Evolutionary conservation across 352 stramenopile genomes (phyloP).

Genomic region (Globisporangium echinulatum): DNA sequence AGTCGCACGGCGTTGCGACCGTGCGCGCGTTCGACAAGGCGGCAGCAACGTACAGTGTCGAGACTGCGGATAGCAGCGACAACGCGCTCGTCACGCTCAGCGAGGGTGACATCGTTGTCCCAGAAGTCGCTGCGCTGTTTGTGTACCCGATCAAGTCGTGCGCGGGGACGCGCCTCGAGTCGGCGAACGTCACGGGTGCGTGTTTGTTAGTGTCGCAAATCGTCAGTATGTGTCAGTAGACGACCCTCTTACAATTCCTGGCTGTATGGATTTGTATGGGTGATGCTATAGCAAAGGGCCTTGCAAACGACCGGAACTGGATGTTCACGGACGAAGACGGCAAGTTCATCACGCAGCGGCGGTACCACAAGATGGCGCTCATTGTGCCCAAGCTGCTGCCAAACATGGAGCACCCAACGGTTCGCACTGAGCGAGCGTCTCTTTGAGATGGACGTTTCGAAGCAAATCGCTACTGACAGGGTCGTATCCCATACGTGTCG

Average conservation of each 20-base stretch:
- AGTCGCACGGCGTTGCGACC: slow-evolving; percentile 3
- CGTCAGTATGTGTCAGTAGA: not conserved
- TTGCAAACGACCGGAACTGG: slow-evolving; percentile 71
- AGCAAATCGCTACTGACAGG: not conserved
- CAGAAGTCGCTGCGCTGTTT: slow-evolving; percentile 38
- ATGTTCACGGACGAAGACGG: slow-evolving; percentile 62
- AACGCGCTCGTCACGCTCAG: slow-evolving; percentile 10
- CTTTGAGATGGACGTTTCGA: too few species aligned
- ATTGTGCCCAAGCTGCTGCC: slow-evolving; percentile 51
- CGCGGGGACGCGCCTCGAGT: slow-evolving; percentile 41
- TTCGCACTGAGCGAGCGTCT: slow-evolving; percentile 1
- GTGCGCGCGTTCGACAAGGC: slow-evolving; percentile 22
- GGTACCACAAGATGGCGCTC: slow-evolving; percentile 57
- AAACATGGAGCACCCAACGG: slow-evolving; percentile 33
- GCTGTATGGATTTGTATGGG: not conserved
- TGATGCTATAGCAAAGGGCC: slow-evolving; percentile 27
- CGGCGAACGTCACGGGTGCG: slow-evolving; percentile 31
- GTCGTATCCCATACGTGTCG: too few species aligned
- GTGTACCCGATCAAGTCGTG: slow-evolving; percentile 88
- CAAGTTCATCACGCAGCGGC: slow-evolving; percentile 69
- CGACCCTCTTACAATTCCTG: not conserved
- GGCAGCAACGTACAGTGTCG: slow-evolving; percentile 28
- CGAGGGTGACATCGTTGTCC: slow-evolving; percentile 20
- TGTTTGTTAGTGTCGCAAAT: not conserved
- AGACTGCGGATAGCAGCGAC: slow-evolving; percentile 4